Percentiles rank a stretch among this genome's conserved stretches.
Conservation (phyloP, 2,329 filamentous ascomycete species). For the Curvularia lunata region DNA sequence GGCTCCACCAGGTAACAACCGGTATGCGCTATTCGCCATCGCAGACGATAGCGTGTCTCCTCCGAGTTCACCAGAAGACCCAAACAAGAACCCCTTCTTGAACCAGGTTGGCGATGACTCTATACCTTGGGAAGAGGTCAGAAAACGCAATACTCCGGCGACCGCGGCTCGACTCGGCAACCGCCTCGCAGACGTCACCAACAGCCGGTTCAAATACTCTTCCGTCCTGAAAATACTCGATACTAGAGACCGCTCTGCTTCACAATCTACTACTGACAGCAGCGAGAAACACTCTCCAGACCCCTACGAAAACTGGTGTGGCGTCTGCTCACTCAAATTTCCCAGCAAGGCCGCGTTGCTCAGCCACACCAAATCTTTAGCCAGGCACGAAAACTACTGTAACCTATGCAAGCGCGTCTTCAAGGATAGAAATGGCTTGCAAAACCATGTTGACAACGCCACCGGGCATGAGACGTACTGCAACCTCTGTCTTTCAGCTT, state of each 20-base stretch:
- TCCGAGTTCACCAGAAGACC: slow-evolving; percentile 8
- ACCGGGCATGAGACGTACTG: slow-evolving; percentile 37
- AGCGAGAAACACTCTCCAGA: slow-evolving; percentile 23
- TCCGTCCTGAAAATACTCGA: not conserved
- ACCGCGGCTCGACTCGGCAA: slow-evolving; percentile 3
- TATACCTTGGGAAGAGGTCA: slow-evolving; percentile 38
- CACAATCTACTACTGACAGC: slow-evolving; percentile 14
- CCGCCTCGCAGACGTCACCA: slow-evolving; percentile 14
- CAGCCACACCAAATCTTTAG: slow-evolving; percentile 35
- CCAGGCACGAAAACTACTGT: slow-evolving; percentile 42
- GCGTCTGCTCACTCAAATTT: slow-evolving; percentile 37
- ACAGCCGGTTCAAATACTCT: slow-evolving; percentile 9
- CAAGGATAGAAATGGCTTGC: slow-evolving; percentile 43
- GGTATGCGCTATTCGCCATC: slow-evolving; percentile 34
- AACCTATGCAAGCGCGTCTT: slow-evolving; percentile 47
- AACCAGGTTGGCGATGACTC: slow-evolving; percentile 34
- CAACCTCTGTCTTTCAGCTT: slow-evolving; percentile 45
- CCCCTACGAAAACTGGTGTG: slow-evolving; percentile 42
- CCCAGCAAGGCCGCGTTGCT: slow-evolving; percentile 31
- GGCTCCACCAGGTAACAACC: slow-evolving; percentile 27
- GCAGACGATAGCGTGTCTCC: slow-evolving; percentile 13
- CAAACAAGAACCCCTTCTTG: slow-evolving; percentile 25
- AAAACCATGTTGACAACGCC: slow-evolving; percentile 45
- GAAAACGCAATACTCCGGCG: slow-evolving; percentile 22
- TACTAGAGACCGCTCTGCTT: slow-evolving; percentile 7